Conservation (phyloP, 2,329 filamentous ascomycete genomes). For the Monilinia fructigena region DNA sequence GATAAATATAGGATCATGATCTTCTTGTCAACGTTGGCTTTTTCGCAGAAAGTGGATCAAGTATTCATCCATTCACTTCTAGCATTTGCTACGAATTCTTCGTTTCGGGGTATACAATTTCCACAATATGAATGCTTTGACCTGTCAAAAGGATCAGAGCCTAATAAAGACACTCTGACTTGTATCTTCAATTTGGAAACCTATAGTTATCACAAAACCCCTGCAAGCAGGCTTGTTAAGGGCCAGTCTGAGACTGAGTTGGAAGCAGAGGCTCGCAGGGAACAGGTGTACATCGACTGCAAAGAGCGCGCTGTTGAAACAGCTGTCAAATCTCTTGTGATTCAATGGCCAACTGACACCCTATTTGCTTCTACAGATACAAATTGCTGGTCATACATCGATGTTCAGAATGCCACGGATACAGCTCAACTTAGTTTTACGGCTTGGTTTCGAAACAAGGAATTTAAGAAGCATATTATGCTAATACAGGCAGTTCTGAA, state of each 20-base stretch:
- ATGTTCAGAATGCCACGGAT: conserved; percentile 2
- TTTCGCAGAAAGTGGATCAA: conserved; percentile 30
- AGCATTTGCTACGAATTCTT: conserved; percentile 36
- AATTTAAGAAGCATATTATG: conserved; percentile 19
- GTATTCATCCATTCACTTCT: conserved; percentile 38
- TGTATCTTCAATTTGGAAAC: conserved; percentile 8
- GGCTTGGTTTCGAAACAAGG: conserved; percentile 24
- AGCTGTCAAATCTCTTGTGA: conserved; percentile 14
- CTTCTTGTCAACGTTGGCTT: conserved; percentile 36
- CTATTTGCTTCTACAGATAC: background rate
- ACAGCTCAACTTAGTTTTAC: conserved; percentile 5
- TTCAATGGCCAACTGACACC: conserved; percentile 12
- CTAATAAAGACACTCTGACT: background rate
- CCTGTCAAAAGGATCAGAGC: conserved; percentile 27
- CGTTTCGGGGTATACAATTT: conserved; percentile 21
- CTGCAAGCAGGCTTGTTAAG: conserved; percentile 21
- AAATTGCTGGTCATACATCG: conserved; percentile 14
- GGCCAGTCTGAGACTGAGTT: conserved; percentile 4
- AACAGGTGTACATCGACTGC: background rate
- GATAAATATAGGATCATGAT: conserved; percentile 39
- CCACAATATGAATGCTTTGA: background rate
- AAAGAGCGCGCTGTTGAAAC: conserved; percentile 1
- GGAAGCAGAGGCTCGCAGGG: background rate
- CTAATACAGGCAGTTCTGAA: conserved; percentile 19
- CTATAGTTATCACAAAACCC: conserved; percentile 18